These are phyloP conservation scores for Rhodosporidiobolus sp. DNA, from an alignment of 768 basidiomycete species.

Conservation along the genomic window DNA sequence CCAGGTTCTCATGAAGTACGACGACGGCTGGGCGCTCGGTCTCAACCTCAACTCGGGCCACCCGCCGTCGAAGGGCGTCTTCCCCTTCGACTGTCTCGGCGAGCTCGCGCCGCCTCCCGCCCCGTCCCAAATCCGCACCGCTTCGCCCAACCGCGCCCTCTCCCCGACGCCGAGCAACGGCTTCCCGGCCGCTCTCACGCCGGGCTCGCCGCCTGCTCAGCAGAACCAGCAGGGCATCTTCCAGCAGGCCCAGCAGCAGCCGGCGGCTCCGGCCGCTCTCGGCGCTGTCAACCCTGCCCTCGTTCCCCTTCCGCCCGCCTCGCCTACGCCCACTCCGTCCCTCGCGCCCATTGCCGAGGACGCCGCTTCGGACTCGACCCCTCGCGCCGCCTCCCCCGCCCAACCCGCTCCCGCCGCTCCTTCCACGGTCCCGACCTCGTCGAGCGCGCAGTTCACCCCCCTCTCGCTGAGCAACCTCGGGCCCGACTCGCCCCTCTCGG, in stretches of 20 bases:
- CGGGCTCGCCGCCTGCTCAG: background rate
- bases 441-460: conserved; percentile 23
- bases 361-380: background rate
- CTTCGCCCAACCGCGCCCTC: background rate
- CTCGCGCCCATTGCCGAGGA: conserved; percentile 20
- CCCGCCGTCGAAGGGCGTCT: conserved; percentile 29
- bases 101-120: background rate
- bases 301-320: conserved; percentile 31
- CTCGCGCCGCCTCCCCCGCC: background rate
- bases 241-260: background rate
- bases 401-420: background rate
- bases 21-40: conserved; percentile 44
- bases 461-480: conserved; percentile 1
- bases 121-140: background rate
- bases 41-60: conserved; percentile 21
- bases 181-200: conserved; percentile 7
- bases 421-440: background rate
- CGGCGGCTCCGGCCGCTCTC: background rate
- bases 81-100: conserved; percentile 40
- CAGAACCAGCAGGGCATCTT: background rate
- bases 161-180: background rate
- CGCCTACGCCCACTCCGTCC: conserved; percentile 18
- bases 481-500: conserved; percentile 19
- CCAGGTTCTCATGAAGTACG: conserved; percentile 44
- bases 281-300: conserved; percentile 24